A percentile compares a stretch with the other conserved stretches of the same genome.
Conservation (phyloP, 176 grass and related monocot species). For the Carex scoparia region DNA sequence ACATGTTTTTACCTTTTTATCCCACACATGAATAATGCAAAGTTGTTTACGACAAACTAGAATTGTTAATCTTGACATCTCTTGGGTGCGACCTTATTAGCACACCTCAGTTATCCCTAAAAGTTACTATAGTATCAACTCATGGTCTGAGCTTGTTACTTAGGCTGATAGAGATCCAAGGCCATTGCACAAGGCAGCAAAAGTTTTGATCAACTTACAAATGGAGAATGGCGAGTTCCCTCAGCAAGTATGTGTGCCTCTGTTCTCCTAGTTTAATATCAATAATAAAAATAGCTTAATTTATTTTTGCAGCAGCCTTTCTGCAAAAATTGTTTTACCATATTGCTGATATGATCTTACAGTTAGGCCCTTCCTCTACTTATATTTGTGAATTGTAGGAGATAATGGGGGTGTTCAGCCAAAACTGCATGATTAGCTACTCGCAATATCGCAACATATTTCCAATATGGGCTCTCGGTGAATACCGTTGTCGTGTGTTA, state of each 20-base stretch:
- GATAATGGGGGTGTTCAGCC: constrained; percentile 36
- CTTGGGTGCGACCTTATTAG: neutral
- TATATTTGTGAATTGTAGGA: constrained; percentile 29
- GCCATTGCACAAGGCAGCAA: constrained; percentile 67
- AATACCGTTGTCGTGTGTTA: constrained; percentile 23
- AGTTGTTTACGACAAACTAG: too few species aligned
- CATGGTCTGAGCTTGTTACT: neutral
- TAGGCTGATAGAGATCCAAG: constrained; percentile 70
- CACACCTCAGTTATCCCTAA: neutral
- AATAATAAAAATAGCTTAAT: neutral
- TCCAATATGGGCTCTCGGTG: constrained; percentile 42
- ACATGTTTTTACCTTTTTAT: too few species aligned
- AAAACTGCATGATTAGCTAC: constrained; percentile 39
- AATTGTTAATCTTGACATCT: neutral
- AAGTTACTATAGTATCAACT: neutral
- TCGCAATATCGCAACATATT: constrained; percentile 46
- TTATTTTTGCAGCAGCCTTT: neutral
- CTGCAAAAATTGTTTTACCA: neutral
- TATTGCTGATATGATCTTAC: neutral
- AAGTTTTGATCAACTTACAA: constrained; percentile 73
- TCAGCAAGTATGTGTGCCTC: constrained; percentile 64
- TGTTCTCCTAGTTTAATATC: neutral
- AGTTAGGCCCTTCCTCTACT: neutral
- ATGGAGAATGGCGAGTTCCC: constrained; percentile 81
- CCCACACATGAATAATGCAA: too few species aligned